These are phyloP conservation scores for Backusella psychrophila DNA, from an alignment of 192 early-diverging fungal genomes.

Conservation along the genomic window DNA sequence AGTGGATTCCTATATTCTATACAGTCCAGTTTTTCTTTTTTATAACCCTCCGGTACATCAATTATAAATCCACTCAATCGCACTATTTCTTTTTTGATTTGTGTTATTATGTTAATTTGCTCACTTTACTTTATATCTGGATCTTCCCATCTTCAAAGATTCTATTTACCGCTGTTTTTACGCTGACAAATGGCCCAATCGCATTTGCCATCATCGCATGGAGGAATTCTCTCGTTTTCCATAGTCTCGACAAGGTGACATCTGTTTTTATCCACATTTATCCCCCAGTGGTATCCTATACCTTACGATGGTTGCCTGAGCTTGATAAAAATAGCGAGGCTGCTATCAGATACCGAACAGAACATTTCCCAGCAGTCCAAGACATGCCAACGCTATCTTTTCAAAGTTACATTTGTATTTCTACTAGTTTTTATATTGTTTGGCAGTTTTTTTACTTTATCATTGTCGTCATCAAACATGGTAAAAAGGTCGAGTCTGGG, in stretches of 20 bases:
- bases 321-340: slow-evolving; percentile 9
- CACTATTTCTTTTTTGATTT: slow-evolving; percentile 63
- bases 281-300: slow-evolving; percentile 54
- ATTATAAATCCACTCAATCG: slow-evolving; percentile 51
- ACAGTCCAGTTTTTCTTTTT: slow-evolving; percentile 43
- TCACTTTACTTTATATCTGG: slow-evolving; percentile 51
- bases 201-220: slow-evolving; percentile 62
- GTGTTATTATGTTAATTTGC: slow-evolving; percentile 58
- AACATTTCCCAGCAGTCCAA: slow-evolving; percentile 47
- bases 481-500: slow-evolving; percentile 34
- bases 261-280: slow-evolving; percentile 63
- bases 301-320: slow-evolving; percentile 54
- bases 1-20: slow-evolving; percentile 55
- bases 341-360: slow-evolving; percentile 30
- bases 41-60: slow-evolving; percentile 44
- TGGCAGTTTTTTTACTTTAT: slow-evolving; percentile 31
- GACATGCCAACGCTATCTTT: slow-evolving; percentile 8
- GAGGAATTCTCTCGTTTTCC: slow-evolving; percentile 54
- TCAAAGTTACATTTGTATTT: slow-evolving; percentile 8
- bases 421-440: slow-evolving; percentile 17
- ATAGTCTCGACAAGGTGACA: slow-evolving; percentile 64
- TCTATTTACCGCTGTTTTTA: slow-evolving; percentile 40
- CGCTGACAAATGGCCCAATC: slow-evolving; percentile 58
- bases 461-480: slow-evolving; percentile 23
- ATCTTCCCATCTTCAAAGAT: slow-evolving; percentile 39